A percentile compares a stretch with the other conserved stretches of the same genome.
Evolutionary conservation across 139 green algal genomes (phyloP).

Genomic region (Coccomyxa sp.): DNA sequence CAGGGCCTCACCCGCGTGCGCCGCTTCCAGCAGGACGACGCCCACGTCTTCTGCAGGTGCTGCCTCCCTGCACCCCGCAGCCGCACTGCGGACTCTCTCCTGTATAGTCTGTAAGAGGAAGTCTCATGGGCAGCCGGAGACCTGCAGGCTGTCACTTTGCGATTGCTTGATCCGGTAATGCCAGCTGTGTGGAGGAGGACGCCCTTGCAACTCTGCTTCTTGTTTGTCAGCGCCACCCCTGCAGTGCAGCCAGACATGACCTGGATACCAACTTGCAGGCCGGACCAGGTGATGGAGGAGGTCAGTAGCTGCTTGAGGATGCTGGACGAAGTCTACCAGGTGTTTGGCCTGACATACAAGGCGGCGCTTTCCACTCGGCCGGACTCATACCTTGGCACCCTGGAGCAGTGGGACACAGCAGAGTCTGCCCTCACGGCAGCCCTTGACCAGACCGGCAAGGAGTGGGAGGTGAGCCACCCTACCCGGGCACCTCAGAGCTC

Average conservation of each 20-base stretch:
- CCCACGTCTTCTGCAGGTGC: slow-evolving; percentile 95
- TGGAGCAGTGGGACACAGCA: slow-evolving; percentile 89
- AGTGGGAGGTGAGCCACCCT: slow-evolving; percentile 2
- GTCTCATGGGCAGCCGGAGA: no score
- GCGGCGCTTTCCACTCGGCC: slow-evolving; percentile 93
- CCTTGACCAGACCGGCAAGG: slow-evolving; percentile 56
- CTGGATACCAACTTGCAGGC: no score
- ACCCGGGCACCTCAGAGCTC: no score
- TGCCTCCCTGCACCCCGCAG: neutral
- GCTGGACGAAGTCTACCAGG: slow-evolving; percentile 87
- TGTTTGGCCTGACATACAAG: slow-evolving; percentile 92
- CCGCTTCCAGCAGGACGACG: slow-evolving; percentile 97
- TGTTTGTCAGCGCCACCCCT: no score
- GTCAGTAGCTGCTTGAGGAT: slow-evolving; percentile 81
- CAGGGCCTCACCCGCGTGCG: slow-evolving; percentile 86
- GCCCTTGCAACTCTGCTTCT: no score
- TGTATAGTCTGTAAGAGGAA: no score
- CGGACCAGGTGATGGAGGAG: slow-evolving; percentile 70
- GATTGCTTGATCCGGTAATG: no score
- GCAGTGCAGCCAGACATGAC: no score
- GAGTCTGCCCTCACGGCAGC: slow-evolving; percentile 80
- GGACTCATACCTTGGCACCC: slow-evolving; percentile 86
- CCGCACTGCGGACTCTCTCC: no score
- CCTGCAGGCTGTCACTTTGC: no score
- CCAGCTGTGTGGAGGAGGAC: no score